Conservation (phyloP, 164 flowering plant species). For the Brasenia schreberi region DNA sequence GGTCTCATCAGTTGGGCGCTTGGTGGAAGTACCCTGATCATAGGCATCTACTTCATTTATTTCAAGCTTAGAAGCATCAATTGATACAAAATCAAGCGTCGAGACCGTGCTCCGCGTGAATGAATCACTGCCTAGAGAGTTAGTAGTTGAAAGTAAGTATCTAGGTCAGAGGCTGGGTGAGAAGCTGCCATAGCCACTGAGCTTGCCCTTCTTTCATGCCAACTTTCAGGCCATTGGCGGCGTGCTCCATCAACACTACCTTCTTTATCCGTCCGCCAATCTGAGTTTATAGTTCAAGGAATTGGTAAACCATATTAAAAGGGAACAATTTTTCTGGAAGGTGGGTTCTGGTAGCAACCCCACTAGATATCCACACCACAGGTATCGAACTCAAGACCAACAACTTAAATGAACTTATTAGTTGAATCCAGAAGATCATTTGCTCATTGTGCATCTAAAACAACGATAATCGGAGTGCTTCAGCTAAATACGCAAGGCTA, state of each 20-base stretch:
- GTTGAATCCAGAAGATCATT: too few relatives aligned
- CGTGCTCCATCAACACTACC: constrained; percentile 38
- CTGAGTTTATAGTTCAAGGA: too few relatives aligned
- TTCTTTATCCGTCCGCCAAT: constrained; percentile 53
- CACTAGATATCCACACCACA: too few relatives aligned
- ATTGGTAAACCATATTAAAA: too few relatives aligned
- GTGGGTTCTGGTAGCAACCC: too few relatives aligned
- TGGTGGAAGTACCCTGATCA: not conserved
- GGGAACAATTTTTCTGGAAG: too few relatives aligned
- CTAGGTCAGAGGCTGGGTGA: constrained; percentile 5
- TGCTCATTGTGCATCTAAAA: too few relatives aligned
- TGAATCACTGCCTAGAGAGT: constrained; percentile 7
- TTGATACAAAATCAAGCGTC: constrained; percentile 5
- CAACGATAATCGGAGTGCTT: too few relatives aligned
- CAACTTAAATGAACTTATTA: too few relatives aligned
- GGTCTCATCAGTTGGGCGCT: constrained; percentile 6
- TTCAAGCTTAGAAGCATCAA: constrained; percentile 10
- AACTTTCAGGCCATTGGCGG: constrained; percentile 33
- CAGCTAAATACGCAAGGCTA: too few relatives aligned
- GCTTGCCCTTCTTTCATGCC: constrained; percentile 22
- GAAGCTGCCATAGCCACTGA: constrained; percentile 6
- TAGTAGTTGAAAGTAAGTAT: constrained; percentile 7
- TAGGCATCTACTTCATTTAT: constrained; percentile 5
- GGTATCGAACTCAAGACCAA: too few relatives aligned
- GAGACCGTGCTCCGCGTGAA: not conserved